phyloP scores from a whole-genome alignment of 2,329 filamentous ascomycete genomes.

The Ascochyta koolunga region DNA sequence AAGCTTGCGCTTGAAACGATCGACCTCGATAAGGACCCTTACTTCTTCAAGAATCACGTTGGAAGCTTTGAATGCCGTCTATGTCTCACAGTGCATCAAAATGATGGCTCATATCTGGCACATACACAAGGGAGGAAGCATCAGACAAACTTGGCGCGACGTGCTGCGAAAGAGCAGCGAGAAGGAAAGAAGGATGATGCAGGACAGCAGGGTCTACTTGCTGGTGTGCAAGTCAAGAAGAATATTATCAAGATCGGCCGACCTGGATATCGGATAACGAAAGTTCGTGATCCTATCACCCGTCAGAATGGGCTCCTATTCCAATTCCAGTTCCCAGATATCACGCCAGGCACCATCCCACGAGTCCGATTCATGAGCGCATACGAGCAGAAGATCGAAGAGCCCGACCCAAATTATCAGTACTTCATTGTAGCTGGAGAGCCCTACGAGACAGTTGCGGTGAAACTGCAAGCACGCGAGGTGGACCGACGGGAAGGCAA shows the following conservation, averaged over 20 bases:
- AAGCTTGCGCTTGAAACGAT: slow-evolving; percentile 99
- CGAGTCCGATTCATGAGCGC: slow-evolving; percentile 97
- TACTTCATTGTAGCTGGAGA: slow-evolving; percentile 95
- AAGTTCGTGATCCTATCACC: slow-evolving; percentile 87
- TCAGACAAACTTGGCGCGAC: slow-evolving; percentile 95
- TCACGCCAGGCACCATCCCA: slow-evolving; percentile 74
- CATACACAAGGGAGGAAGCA: slow-evolving; percentile 99
- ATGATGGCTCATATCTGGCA: slow-evolving; percentile 97
- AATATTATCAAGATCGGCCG: slow-evolving; percentile 94
- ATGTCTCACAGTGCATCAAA: slow-evolving; percentile 96
- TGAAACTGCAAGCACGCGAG: slow-evolving; percentile 93
- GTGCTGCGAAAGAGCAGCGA: slow-evolving; percentile 93
- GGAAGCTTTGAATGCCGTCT: slow-evolving; percentile 97
- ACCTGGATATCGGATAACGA: slow-evolving; percentile 97
- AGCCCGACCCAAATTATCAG: slow-evolving; percentile 89
- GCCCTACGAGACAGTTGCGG: slow-evolving; percentile 96
- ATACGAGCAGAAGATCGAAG: slow-evolving; percentile 93
- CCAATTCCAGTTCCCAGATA: slow-evolving; percentile 94
- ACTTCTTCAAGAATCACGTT: slow-evolving; percentile 99
- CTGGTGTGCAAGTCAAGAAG: slow-evolving; percentile 68
- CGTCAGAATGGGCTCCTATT: slow-evolving; percentile 91
- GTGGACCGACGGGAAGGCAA: slow-evolving; percentile 86
- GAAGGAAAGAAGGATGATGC: slow-evolving; percentile 76
- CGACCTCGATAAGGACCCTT: slow-evolving; percentile 98
- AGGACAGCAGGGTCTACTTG: slow-evolving; percentile 77